These are phyloP conservation scores for Plasmodium inui DNA, from an alignment of 169 alveolate genomes.

Conservation along the genomic window DNA sequence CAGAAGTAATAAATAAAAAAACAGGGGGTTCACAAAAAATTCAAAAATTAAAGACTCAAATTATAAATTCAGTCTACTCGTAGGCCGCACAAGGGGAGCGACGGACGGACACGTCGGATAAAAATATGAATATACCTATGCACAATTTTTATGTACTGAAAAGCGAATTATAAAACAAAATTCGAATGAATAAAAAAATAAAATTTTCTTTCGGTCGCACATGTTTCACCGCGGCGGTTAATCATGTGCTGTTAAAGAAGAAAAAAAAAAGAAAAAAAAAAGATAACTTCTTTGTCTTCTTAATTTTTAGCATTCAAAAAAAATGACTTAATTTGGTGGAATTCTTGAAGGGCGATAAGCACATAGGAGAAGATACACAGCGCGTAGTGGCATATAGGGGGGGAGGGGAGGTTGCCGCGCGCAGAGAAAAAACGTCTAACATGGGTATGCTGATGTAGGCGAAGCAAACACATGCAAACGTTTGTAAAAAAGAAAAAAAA, in stretches of 20 bases:
- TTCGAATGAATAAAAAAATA: not conserved
- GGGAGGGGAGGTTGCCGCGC: not conserved
- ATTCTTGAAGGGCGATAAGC: not conserved
- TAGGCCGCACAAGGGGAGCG: not conserved
- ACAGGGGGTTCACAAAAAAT: constrained; percentile 8
- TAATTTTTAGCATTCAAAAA: not conserved
- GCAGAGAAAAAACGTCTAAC: not conserved
- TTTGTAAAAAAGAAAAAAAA: not conserved
- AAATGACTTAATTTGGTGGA: not conserved
- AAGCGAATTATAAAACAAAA: not conserved
- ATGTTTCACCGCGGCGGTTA: not conserved
- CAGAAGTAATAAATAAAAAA: not conserved
- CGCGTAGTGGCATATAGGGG: not conserved
- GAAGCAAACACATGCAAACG: not conserved
- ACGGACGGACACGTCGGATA: not conserved
- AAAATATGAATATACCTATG: not conserved
- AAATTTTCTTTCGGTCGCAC: not conserved
- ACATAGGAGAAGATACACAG: not conserved
- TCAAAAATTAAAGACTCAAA: constrained; percentile 41
- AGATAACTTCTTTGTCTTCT: not conserved
- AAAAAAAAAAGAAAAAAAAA: not conserved
- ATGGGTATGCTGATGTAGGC: not conserved
- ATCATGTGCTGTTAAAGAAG: not conserved
- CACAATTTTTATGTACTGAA: not conserved
- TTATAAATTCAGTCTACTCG: not conserved